Base-by-base conservation (phyloP, 176 grass and related monocot genomes). In the Poa pratensis region DNA sequence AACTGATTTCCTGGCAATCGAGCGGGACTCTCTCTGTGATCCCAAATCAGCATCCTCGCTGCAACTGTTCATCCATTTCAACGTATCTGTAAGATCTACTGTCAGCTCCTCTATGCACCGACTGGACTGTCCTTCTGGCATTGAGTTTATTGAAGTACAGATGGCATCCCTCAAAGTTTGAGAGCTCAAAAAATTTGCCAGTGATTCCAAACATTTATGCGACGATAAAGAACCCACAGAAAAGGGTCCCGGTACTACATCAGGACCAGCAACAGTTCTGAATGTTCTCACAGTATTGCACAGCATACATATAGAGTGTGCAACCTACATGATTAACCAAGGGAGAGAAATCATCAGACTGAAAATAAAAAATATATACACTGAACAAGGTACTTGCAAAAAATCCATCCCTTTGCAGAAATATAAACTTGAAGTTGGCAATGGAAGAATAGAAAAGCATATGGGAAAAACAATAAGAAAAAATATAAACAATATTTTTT, bases 81-180 rank as follows among this genome's bases (percentile, higher is more conserved):
- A 76, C 71, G 93, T 90, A 73, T 91, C 74, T 75, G 62, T 55
- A 78, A 96, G 69, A 77, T 99, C 96, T 34, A 62, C 54, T 78
- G 88, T 92, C 48, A 99, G 87, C 57, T 96, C 89, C 59, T 96
- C 91, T 72, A 99, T 84, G 40, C 90, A 99, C 26, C 80, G 83
- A 87, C 91, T 92, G 51, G 93, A 87, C 76, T 98, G 93, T 14
- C 93, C 83, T 89, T 96, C 91, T 61, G 91, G 96, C 92, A 96
- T 98, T 72, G 79, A 94, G 51, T 89, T 96, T 76, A 98, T 66
- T 71, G 93, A 92, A 78, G 87, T 88, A 78, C 80, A 73, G 73
- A 98, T 89, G 69, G 90, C 81, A 81, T 71, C 81, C 59, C 22
- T 87, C 62, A 95, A 89, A 72, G 76, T 72, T 84, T 88, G 71